phyloP scores from a whole-genome alignment of 192 early-diverging fungal genomes.

The Phlyctochytrium planicorne region DNA sequence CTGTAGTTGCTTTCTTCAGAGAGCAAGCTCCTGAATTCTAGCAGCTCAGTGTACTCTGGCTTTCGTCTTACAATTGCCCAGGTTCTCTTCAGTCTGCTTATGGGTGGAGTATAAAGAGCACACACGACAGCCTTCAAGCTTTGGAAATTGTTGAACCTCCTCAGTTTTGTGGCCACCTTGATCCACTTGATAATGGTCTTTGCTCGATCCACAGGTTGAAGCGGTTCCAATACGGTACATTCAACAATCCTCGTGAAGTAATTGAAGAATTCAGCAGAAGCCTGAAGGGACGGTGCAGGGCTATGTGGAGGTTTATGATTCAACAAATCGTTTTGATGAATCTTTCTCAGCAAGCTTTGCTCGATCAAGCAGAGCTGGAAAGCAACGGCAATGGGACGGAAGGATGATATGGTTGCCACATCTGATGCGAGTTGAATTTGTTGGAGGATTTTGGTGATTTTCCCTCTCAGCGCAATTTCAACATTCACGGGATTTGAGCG shows the following conservation, averaged over 20 bases:
- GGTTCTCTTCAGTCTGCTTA: constrained; percentile 66
- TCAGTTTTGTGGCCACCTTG: constrained; percentile 59
- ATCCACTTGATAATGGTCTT: constrained; percentile 69
- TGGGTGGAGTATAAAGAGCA: constrained; percentile 68
- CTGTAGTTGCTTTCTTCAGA: constrained; percentile 70
- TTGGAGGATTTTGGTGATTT: constrained; percentile 18
- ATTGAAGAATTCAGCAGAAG: constrained; percentile 78
- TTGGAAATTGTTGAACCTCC: constrained; percentile 65
- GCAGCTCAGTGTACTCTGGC: constrained; percentile 56
- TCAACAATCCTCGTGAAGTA: constrained; percentile 74
- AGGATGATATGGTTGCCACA: constrained; percentile 48
- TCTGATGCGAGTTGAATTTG: constrained; percentile 22
- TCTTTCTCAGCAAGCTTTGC: constrained; percentile 63
- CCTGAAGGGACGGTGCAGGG: constrained; percentile 60
- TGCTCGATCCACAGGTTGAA: constrained; percentile 56
- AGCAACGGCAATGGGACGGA: constrained; percentile 61
- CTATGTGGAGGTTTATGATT: constrained; percentile 57
- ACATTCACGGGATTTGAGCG: constrained; percentile 10
- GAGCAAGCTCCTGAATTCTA: constrained; percentile 55
- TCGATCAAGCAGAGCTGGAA: constrained; percentile 72
- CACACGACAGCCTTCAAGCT: constrained; percentile 68
- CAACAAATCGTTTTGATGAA: constrained; percentile 58
- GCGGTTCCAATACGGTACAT: constrained; percentile 63
- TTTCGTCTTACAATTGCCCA: constrained; percentile 60
- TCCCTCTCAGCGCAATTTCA: constrained; percentile 15